These are phyloP conservation scores for Backusella liffmaniae DNA, from an alignment of 192 early-diverging fungal genomes.

Conservation along the genomic window DNA sequence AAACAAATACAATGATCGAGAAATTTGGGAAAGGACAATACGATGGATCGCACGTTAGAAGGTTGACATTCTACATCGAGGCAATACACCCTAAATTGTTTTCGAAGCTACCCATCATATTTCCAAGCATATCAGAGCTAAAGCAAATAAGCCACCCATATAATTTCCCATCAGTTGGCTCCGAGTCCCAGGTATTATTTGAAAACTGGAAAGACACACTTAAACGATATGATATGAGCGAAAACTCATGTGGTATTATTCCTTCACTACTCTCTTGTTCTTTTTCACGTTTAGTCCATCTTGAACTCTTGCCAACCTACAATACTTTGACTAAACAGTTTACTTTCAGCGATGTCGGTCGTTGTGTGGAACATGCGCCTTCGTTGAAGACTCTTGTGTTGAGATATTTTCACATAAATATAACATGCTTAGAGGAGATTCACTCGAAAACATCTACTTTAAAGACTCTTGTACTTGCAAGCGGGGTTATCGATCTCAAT, in stretches of 20 bases:
- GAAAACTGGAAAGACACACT: neutral
- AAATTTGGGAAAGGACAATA: neutral
- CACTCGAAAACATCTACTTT: neutral
- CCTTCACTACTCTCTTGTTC: neutral
- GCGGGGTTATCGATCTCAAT: neutral
- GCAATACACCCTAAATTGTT: neutral
- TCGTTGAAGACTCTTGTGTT: constrained; percentile 4
- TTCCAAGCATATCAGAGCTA: neutral
- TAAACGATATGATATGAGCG: constrained; percentile 2
- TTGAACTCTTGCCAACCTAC: neutral
- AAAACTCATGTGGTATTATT: neutral
- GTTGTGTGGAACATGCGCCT: constrained; percentile 1
- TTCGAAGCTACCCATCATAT: neutral
- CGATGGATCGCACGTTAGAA: neutral
- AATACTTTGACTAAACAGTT: neutral
- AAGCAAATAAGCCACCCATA: constrained; percentile 2
- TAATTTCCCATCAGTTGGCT: neutral
- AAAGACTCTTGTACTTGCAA: neutral
- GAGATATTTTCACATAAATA: neutral
- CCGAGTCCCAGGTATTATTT: neutral
- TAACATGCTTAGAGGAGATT: neutral
- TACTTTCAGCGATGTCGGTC: neutral
- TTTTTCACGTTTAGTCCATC: neutral
- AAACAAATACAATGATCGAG: neutral
- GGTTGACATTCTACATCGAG: neutral